Conservation (phyloP, 306 rosid species). For the Quercus ilex region DNA sequence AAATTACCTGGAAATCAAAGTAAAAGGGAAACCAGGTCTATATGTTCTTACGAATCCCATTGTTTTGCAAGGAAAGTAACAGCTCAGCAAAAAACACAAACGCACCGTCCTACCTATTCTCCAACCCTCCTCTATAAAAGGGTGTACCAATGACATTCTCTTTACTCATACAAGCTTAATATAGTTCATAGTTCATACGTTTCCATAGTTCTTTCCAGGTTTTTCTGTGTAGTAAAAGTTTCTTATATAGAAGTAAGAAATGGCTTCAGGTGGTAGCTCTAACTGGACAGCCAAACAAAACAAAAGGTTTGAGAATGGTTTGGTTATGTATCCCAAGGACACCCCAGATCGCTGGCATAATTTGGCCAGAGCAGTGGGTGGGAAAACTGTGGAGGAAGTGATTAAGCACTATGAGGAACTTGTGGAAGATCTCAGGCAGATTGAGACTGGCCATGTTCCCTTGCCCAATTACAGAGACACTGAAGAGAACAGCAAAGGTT, state of each 20-base stretch:
- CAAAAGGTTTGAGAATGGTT: constrained; percentile 75
- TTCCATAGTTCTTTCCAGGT: neutral
- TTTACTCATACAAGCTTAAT: constrained; percentile 16
- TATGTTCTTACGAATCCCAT: constrained; percentile 23
- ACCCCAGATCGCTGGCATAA: constrained; percentile 69
- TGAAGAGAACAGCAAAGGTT: constrained; percentile 19
- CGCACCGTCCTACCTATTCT: neutral
- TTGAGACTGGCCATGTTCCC: constrained; percentile 66
- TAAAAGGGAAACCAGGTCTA: constrained; percentile 13
- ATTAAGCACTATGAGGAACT: constrained; percentile 63
- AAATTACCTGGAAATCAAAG: constrained; percentile 7
- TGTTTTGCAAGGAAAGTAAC: constrained; percentile 42
- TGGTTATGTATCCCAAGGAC: constrained; percentile 57
- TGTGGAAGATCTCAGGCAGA: constrained; percentile 58
- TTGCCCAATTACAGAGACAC: constrained; percentile 53
- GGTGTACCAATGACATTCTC: constrained; percentile 20
- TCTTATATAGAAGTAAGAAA: neutral
- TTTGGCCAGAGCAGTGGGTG: constrained; percentile 69
- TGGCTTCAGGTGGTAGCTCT: constrained; percentile 39
- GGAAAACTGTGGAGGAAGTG: constrained; percentile 72
- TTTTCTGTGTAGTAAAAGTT: neutral
- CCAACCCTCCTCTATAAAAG: constrained; percentile 33
- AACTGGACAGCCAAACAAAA: constrained; percentile 66
- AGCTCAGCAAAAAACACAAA: constrained; percentile 23
- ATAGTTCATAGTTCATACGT: neutral